Evolutionary conservation across 1,284 basidiomycete genomes (phyloP), one percentile per base, ranked within the genome.

Genomic region (Leccinum solheimii): DNA sequence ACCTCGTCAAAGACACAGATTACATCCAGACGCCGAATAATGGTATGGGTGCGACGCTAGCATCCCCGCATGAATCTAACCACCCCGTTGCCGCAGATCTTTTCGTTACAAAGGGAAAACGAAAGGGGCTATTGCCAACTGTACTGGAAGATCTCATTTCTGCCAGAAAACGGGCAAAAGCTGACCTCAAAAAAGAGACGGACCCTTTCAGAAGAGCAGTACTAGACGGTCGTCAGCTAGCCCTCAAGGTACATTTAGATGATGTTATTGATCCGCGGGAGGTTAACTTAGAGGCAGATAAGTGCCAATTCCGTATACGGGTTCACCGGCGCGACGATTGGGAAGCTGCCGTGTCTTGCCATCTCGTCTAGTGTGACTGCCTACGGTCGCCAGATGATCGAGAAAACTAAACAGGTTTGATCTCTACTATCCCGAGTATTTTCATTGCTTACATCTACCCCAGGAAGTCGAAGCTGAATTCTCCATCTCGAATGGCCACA

Each of bases 301-400:
- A 94, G 91, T 73, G 96, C 95, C 36, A 98, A 98, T 76, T 98
- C 95, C 1, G 96, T 98, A 19, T 98, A 98, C 68, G 95, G 95
- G 32, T 98, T 98, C 74, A 97, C 95, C 3, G 95, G 95, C 55
- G 95, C 95, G 1, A 98, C 96, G 0, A 84, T 97, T 65, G 96
- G 95, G 54, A 97, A 97, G 76, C 79, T 98, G 11, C 94, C 95
- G 1, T 98, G 95, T 79, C 80, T 98, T 48, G 80, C 93, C 3
- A 98, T 98, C 66, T 97, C 95, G 14, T 97, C 95, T 1, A 95
- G 93, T 76, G 85, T 87, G 43, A 98, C 96, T 0, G 86, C 95
- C 0, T 98, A 96, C 75, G 95, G 95, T 68, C 92, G 96, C 59
- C 91, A 97, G 74, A 98, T 98, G 96, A 98, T 98, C 65, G 95